These are phyloP conservation scores for Metarhizium sp. DNA, from an alignment of 2,329 filamentous ascomycete genomes.

Conservation along the genomic window DNA sequence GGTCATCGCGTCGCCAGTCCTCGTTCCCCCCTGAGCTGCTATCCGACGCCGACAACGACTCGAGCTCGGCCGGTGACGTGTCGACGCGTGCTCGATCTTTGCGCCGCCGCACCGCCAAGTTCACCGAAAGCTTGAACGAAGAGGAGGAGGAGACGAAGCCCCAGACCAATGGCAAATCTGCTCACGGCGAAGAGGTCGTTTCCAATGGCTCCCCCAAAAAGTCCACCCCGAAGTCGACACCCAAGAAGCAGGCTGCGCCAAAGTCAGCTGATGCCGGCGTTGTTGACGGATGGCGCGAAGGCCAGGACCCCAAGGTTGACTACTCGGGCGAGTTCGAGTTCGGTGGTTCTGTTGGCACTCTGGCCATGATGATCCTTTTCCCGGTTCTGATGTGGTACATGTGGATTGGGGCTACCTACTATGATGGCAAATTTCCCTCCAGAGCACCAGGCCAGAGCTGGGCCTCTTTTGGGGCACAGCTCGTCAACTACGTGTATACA, in stretches of 20 bases:
- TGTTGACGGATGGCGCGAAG: constrained; percentile 49
- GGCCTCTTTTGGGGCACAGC: constrained; percentile 60
- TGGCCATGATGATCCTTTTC: constrained; percentile 83
- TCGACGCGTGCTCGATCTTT: constrained; percentile 23
- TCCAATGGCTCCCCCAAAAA: constrained; percentile 17
- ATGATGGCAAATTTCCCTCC: constrained; percentile 70
- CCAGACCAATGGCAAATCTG: constrained; percentile 22
- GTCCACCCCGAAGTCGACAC: background rate
- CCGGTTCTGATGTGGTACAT: constrained; percentile 98
- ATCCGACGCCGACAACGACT: constrained; percentile 40
- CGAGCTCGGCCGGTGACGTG: constrained; percentile 36
- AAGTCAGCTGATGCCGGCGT: constrained; percentile 12
- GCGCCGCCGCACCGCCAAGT: constrained; percentile 39
- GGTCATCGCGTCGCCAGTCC: constrained; percentile 40
- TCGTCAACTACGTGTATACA: constrained; percentile 66
- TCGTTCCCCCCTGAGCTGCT: constrained; percentile 31
- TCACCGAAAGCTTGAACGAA: constrained; percentile 34
- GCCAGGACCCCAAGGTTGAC: constrained; percentile 54
- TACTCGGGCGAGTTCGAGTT: constrained; percentile 67
- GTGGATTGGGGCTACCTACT: constrained; percentile 95
- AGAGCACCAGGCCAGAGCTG: constrained; percentile 57
- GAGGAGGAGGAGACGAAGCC: constrained; percentile 28
- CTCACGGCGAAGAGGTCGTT: constrained; percentile 10
- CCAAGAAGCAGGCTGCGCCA: constrained; percentile 6
- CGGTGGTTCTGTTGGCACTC: constrained; percentile 73